Evolutionary conservation across 2,329 filamentous ascomycete species (phyloP), one percentile per base, ranked within the genome.

Genomic region (Ascochyta koolunga): DNA sequence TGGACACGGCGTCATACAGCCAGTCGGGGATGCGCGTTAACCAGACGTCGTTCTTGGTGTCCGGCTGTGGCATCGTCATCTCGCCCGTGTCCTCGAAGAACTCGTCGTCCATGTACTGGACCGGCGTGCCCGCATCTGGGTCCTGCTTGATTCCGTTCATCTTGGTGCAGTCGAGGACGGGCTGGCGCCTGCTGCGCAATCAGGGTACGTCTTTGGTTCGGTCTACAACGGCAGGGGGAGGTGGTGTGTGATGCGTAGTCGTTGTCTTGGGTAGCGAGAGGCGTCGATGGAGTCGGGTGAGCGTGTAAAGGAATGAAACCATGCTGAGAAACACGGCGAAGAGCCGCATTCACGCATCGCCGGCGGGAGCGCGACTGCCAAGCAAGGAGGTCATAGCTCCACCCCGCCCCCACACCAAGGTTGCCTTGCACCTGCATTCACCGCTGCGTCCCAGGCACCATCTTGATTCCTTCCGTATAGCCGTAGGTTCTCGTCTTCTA

Each of bases 61-160:
- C 62, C 38, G 62, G 62, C 47, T 56, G 45, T 7, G 72, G 73
- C 36, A 77, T 65, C 19, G 62, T 64, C 53, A 78, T 73, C 61
- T 78, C 77, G 50, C 76, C 77, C 4, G 74, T 77, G 45, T 78
- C 76, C 50, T 79, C 77, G 61, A 75, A 77, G 53, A 76, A 73
- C 41, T 77, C 75, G 38, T 76, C 75, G 52, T 76, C 75, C 65
- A 74, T 69, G 59, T 71, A 72, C 39, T 69, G 68, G 39, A 66
- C 61, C 13, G 66, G 66, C 40, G 62, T 64, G n/a, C 62, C 60
- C 37, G 67, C 58, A 25, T 72, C 74, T 31, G 70, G 66, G 46
- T 77, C 74, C 52, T 66, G 67, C 59, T 77, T 78, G 62, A 77
- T 64, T 35, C 72, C 74, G 68, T 75, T 77, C 70, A 75, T 71